These are phyloP conservation scores for Psidium friedrichsthalianum DNA, from an alignment of 345 rosid genomes.

Conservation along the genomic window DNA sequence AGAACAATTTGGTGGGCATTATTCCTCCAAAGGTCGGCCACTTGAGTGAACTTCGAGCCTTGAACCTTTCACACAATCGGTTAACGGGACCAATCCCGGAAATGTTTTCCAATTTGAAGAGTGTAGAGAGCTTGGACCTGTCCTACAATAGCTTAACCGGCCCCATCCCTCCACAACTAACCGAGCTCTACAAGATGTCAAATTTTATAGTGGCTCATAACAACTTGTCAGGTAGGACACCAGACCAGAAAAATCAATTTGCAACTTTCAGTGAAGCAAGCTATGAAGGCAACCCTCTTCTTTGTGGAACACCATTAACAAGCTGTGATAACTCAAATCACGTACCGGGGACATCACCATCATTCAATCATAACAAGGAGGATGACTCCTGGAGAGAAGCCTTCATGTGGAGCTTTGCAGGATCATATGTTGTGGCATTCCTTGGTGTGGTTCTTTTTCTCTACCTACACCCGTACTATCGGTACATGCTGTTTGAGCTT, in stretches of 20 bases:
- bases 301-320: neutral
- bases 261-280: neutral
- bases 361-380: neutral
- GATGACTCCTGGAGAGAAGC: neutral
- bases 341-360: neutral
- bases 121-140: neutral
- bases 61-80: neutral
- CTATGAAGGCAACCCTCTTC: neutral
- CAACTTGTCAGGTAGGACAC: slow-evolving; percentile 6
- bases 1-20: neutral
- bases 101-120: neutral
- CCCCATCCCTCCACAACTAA: neutral
- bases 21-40: neutral
- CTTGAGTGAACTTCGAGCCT: neutral
- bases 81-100: neutral
- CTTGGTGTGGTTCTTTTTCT: neutral
- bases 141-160: neutral
- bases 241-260: neutral
- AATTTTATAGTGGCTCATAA: slow-evolving; percentile 1
- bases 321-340: neutral
- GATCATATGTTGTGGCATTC: neutral
- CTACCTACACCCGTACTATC: neutral
- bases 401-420: neutral
- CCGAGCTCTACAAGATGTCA: neutral
- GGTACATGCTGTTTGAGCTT: neutral